These are phyloP conservation scores for Termitomyces sp. DNA, from an alignment of 1,284 basidiomycete genomes.

Conservation along the genomic window DNA sequence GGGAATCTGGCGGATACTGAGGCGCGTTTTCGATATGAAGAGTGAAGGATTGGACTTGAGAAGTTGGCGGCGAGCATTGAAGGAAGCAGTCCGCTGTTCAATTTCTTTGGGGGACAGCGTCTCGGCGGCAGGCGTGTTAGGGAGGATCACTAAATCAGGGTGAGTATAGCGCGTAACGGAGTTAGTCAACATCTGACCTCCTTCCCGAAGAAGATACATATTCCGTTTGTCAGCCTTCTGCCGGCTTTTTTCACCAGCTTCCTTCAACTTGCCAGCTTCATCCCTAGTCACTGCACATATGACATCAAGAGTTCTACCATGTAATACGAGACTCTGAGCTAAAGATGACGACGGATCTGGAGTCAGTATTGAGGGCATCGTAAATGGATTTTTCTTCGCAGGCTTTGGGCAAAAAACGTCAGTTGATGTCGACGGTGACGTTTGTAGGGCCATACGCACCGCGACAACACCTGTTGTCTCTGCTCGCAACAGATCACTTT, in stretches of 20 bases:
- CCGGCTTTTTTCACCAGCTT: slow-evolving; percentile 77
- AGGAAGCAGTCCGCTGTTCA: slow-evolving; percentile 79
- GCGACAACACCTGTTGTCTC: slow-evolving; percentile 51
- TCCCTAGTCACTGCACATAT: slow-evolving; percentile 88
- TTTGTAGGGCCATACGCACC: slow-evolving; percentile 23
- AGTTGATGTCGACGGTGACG: background rate
- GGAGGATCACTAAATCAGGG: slow-evolving; percentile 67
- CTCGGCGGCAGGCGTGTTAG: slow-evolving; percentile 76
- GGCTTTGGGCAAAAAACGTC: slow-evolving; percentile 30
- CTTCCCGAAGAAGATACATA: slow-evolving; percentile 93
- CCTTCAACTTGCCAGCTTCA: slow-evolving; percentile 81
- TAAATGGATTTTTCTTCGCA: slow-evolving; percentile 75
- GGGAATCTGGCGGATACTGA: slow-evolving; percentile 91
- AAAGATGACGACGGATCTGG: slow-evolving; percentile 91
- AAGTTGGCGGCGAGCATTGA: slow-evolving; percentile 74
- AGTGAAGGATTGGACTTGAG: slow-evolving; percentile 89
- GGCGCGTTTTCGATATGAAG: slow-evolving; percentile 90
- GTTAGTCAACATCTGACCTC: slow-evolving; percentile 46
- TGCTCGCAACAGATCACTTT: slow-evolving; percentile 68
- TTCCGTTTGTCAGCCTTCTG: slow-evolving; percentile 95
- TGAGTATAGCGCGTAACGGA: background rate
- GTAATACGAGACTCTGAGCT: slow-evolving; percentile 81
- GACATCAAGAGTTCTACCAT: slow-evolving; percentile 91
- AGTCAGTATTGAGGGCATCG: slow-evolving; percentile 81
- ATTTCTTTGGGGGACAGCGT: slow-evolving; percentile 68